phyloP scores from a whole-genome alignment of 495 filamentous ascomycete species.

The Lophiotrema nucula region DNA sequence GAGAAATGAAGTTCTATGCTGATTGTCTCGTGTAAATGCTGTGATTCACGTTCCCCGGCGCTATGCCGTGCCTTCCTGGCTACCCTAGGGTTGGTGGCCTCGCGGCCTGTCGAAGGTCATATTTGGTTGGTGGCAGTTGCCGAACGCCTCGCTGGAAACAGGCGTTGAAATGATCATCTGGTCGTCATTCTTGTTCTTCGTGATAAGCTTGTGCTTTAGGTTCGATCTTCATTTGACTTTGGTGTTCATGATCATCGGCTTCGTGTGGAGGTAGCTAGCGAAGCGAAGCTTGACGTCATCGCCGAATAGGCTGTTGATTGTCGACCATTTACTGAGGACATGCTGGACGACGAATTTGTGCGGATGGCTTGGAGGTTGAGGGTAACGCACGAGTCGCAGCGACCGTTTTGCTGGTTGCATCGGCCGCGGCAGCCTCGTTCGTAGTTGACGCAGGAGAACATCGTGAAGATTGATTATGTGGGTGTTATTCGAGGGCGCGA shows the following conservation, averaged over 20 bases:
- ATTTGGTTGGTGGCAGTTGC: no score
- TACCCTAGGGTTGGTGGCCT: no score
- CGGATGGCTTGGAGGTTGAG: slow-evolving; percentile 36
- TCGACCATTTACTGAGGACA: slow-evolving; percentile 12
- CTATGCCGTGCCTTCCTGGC: no score
- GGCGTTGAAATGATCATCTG: no score
- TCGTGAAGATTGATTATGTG: slow-evolving; percentile 4
- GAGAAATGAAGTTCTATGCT: no score
- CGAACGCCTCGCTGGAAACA: no score
- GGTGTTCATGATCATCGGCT: slow-evolving; percentile 3
- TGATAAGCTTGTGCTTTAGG: no score
- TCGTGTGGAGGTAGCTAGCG: slow-evolving; percentile 17
- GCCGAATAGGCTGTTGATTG: slow-evolving; percentile 30
- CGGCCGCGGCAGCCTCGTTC: slow-evolving; percentile 40
- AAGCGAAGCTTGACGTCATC: slow-evolving; percentile 36
- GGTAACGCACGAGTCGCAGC: slow-evolving; percentile 34
- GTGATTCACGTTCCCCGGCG: no score
- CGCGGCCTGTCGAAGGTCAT: no score
- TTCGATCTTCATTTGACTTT: no score
- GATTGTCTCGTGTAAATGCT: no score
- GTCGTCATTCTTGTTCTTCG: no score
- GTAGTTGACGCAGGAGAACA: slow-evolving; percentile 42
- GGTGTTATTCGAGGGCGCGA: not conserved
- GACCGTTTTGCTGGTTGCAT: slow-evolving; percentile 33
- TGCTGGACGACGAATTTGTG: slow-evolving; percentile 23